Percentiles rank a stretch among this genome's conserved stretches.
These are phyloP conservation scores for Cystobasidium onofrii DNA, from an alignment of 768 basidiomycete genomes.

Conservation along the genomic window DNA sequence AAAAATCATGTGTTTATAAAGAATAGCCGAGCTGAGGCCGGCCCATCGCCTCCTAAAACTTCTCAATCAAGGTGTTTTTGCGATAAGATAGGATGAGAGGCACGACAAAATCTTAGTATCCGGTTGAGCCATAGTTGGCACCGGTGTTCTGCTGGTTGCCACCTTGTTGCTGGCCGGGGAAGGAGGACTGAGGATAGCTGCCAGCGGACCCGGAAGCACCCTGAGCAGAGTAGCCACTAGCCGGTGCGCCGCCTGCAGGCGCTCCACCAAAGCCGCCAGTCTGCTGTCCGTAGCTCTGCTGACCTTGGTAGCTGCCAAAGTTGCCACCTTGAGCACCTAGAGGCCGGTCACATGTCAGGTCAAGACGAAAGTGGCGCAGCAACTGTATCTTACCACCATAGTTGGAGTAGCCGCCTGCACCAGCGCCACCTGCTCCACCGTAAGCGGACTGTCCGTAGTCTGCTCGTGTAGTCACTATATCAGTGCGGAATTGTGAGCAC, in stretches of 20 bases:
- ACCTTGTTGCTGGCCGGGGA: background rate
- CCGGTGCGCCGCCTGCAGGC: background rate
- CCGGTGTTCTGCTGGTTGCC: background rate
- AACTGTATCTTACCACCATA: background rate
- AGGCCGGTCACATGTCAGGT: background rate
- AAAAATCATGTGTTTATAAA: background rate
- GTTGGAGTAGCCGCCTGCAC: background rate
- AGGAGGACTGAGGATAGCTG: slow-evolving; percentile 2
- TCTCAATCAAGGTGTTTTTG: too few relatives aligned
- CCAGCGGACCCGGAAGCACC: background rate
- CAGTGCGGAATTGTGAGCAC: background rate
- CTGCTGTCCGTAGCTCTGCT: slow-evolving; percentile 25
- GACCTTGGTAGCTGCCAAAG: slow-evolving; percentile 7
- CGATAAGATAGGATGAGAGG: background rate
- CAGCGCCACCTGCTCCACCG: slow-evolving; percentile 15
- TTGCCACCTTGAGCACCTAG: slow-evolving; percentile 12
- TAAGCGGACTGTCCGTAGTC: slow-evolving; percentile 20
- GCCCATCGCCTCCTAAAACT: too few relatives aligned
- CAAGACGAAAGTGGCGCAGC: background rate
- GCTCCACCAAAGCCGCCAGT: background rate
- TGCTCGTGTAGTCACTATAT: background rate
- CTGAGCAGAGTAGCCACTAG: background rate
- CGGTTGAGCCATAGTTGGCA: background rate
- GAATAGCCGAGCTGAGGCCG: background rate
- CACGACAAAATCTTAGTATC: background rate